Conservation (phyloP, 805 yeast species). For the Candida xyloterini region DNA sequence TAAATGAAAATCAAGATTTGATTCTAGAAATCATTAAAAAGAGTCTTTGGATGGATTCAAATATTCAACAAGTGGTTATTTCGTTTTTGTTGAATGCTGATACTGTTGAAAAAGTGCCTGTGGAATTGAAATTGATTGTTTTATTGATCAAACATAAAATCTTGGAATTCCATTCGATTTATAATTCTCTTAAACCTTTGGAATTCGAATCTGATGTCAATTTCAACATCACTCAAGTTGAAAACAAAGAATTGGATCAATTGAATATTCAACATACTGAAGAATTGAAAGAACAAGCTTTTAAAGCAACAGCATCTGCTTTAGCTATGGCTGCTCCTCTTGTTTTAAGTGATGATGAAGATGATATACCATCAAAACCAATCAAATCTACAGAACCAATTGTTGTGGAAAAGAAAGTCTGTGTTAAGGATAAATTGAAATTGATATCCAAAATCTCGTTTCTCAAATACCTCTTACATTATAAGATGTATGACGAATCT, state of each 20-base stretch:
- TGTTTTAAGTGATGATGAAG: conserved; percentile 59
- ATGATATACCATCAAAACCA: conserved; percentile 14
- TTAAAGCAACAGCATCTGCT: conserved; percentile 68
- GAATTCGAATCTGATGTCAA: conserved; percentile 23
- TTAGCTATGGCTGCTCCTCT: conserved; percentile 87
- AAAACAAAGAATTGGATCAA: conserved; percentile 35
- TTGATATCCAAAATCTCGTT: conserved; percentile 42
- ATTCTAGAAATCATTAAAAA: conserved; percentile 47
- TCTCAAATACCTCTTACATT: conserved; percentile 50
- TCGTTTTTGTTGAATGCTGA: conserved; percentile 37
- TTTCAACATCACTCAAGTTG: conserved; percentile 13
- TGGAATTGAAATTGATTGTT: conserved; percentile 38
- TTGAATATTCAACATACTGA: conserved; percentile 46
- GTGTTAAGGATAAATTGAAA: conserved; percentile 17
- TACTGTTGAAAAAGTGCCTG: conserved; percentile 31
- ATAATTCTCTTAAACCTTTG: conserved; percentile 52
- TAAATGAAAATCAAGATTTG: conserved; percentile 45
- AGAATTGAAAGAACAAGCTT: conserved; percentile 51
- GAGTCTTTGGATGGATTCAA: conserved; percentile 54
- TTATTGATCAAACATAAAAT: conserved; percentile 64
- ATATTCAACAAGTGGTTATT: conserved; percentile 23
- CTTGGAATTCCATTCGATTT: conserved; percentile 60
- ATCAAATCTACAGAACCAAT: not conserved
- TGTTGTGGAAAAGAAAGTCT: not conserved
- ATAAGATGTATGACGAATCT: conserved; percentile 63